A percentile compares a stretch with the other conserved stretches of the same genome.
Evolutionary conservation across 164 flowering plant species (phyloP).

Genomic region (Dillenia suffruticosa): DNA sequence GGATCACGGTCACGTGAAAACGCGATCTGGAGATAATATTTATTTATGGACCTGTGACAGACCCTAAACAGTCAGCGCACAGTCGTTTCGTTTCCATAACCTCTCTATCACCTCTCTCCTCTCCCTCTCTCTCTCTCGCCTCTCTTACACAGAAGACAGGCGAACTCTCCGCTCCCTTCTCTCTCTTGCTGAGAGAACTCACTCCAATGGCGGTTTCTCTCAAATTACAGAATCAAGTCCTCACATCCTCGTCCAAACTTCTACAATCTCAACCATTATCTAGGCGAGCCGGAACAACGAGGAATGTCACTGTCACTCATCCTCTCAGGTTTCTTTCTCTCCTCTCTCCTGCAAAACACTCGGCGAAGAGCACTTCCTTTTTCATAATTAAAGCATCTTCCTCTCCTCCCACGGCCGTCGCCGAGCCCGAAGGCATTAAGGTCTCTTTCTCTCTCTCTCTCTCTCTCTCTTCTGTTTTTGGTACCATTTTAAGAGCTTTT

Average conservation of each 20-base stretch:
- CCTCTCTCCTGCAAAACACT: constrained; percentile 3
- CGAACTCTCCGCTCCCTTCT: too few relatives aligned
- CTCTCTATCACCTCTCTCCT: too few relatives aligned
- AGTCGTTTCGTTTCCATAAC: too few relatives aligned
- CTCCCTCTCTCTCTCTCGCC: too few relatives aligned
- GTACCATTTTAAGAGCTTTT: constrained; percentile 1
- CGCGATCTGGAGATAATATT: too few relatives aligned
- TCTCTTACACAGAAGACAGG: too few relatives aligned
- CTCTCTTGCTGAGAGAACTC: too few relatives aligned
- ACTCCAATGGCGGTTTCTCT: constrained; percentile 14
- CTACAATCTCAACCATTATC: constrained; percentile 7
- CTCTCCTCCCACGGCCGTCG: constrained; percentile 38
- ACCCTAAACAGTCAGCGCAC: too few relatives aligned
- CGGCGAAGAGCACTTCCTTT: constrained; percentile 10
- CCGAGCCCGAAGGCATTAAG: constrained; percentile 52
- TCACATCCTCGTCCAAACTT: constrained; percentile 10
- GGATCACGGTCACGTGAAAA: too few relatives aligned
- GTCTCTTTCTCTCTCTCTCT: constrained; percentile 16
- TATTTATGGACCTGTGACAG: too few relatives aligned
- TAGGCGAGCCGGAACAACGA: background rate
- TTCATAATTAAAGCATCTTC: constrained; percentile 35
- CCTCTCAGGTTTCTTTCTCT: constrained; percentile 4
- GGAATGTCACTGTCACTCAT: constrained; percentile 6
- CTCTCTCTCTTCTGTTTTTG: background rate
- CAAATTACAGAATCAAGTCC: constrained; percentile 11